phyloP scores from a whole-genome alignment of 257 asterid species.

The Agastache rugosa region DNA sequence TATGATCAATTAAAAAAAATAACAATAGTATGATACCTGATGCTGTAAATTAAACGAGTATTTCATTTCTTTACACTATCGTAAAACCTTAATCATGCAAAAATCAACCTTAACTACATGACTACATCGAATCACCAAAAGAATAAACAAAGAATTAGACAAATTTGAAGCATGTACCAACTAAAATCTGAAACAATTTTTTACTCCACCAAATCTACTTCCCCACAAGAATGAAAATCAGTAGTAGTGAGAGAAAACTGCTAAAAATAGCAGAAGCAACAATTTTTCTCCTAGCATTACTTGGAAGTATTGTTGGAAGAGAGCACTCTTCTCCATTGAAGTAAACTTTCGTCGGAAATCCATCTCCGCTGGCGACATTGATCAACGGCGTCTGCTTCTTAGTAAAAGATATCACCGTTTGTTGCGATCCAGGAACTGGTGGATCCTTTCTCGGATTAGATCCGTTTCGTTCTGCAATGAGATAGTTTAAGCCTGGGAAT shows the following conservation, averaged over 20 bases:
- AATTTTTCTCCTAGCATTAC: constrained; percentile 29
- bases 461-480: constrained; percentile 53
- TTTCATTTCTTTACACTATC: constrained; percentile 11
- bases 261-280: constrained; percentile 36
- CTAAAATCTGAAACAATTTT: not conserved
- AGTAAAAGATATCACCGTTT: constrained; percentile 64
- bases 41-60: not conserved
- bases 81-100: not conserved
- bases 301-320: constrained; percentile 62
- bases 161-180: constrained; percentile 13
- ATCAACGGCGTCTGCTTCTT: constrained; percentile 63
- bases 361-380: constrained; percentile 55
- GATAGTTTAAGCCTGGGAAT: constrained; percentile 48
- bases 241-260: constrained; percentile 35
- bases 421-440: constrained; percentile 65
- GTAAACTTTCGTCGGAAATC: constrained; percentile 73
- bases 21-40: no score
- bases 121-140: not conserved
- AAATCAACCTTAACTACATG: constrained; percentile 4
- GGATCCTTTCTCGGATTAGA: constrained; percentile 65
- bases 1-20: no score
- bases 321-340: constrained; percentile 86
- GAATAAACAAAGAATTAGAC: constrained; percentile 26
- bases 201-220: not conserved
- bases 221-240: constrained; percentile 34